Base-by-base conservation (phyloP, 192 early-diverging fungal genomes). In the Jimgerdemannia flammicorona region DNA sequence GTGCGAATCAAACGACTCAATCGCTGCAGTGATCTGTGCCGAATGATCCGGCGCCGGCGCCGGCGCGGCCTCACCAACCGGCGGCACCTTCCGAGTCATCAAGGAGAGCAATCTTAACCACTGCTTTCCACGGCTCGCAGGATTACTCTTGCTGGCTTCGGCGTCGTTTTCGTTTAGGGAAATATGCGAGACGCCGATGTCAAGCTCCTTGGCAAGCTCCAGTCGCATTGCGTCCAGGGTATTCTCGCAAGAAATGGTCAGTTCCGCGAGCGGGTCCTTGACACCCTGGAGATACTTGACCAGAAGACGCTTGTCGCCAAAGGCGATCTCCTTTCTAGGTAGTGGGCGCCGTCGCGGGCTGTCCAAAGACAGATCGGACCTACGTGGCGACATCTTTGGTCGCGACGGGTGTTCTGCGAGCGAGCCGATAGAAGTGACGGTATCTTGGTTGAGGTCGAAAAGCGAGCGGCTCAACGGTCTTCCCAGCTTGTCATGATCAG, bases 271-370 rank as follows among this genome's bases (percentile, higher is more conserved):
- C 6, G 86, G 86, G 43, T 85, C 84, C 2, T 81, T 80, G 14
- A 87, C 79, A 66, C 83, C 85, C 44, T 84, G 80, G 40, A 87
- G 40, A 43, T 86, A 87, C 4, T 75, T 77, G 71, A 87, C 83
- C 65, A 87, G 80, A 4, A 87, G 72, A 14, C 85, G 78, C 7
- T 83, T 73, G 64, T 84, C 81, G 40, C 81, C 77, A 66, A 76
- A 85, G 3, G 83, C 79, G 2, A 84, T 81, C 64, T 87, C 77
- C 66, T 85, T 86, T 2, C 78, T 78, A 3, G 80, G 76, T 40
- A 29, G 77, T 81, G 43, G 70, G 70, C 4, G 80, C 76, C n/a
- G 3, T 43, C 17, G 41, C 44, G 67, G 4, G 74, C 7, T 8
- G 41, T 43, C 64, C 67, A 75, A 54, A 14, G 67, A 18, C 40